phyloP scores from a whole-genome alignment of 768 basidiomycete species.

The Clitopilus passeckerianus region DNA sequence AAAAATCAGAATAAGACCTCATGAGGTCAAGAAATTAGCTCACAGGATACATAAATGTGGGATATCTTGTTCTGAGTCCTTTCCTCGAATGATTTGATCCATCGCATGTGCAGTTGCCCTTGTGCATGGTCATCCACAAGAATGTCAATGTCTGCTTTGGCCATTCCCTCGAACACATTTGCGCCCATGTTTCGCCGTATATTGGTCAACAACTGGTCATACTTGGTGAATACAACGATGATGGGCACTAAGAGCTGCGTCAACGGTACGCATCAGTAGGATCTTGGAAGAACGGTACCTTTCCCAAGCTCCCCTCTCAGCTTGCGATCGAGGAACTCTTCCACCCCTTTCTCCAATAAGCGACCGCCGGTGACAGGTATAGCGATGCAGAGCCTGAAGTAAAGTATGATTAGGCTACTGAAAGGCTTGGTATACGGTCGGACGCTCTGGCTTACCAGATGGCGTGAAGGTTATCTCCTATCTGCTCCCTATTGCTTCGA shows the following conservation, averaged over 20 bases:
- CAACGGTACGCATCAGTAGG: neutral
- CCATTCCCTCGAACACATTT: neutral
- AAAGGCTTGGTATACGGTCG: neutral
- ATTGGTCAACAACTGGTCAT: constrained; percentile 16
- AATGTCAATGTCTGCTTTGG: neutral
- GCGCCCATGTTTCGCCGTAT: constrained; percentile 2
- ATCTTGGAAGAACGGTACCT: constrained; percentile 4
- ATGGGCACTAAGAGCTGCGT: constrained; percentile 18
- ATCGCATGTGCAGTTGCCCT: neutral
- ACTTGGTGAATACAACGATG: constrained; percentile 28
- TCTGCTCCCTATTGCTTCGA: constrained; percentile 8
- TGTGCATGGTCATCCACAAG: neutral
- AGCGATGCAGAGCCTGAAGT: constrained; percentile 22
- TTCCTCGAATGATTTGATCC: neutral
- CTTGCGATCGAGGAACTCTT: constrained; percentile 17
- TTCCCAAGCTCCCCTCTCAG: constrained; percentile 5
- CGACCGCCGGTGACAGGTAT: constrained; percentile 19
- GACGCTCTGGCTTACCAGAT: constrained; percentile 15
- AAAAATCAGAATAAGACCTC: neutral
- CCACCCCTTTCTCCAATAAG: constrained; percentile 19
- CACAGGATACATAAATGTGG: constrained; percentile 7
- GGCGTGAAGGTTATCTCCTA: constrained; percentile 23
- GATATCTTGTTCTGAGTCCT: neutral
- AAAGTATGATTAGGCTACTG: neutral
- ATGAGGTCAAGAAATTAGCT: neutral